These are phyloP conservation scores for Paratrimastix pyriformis DNA, from an alignment of 78 protist genomes.

Conservation along the genomic window DNA sequence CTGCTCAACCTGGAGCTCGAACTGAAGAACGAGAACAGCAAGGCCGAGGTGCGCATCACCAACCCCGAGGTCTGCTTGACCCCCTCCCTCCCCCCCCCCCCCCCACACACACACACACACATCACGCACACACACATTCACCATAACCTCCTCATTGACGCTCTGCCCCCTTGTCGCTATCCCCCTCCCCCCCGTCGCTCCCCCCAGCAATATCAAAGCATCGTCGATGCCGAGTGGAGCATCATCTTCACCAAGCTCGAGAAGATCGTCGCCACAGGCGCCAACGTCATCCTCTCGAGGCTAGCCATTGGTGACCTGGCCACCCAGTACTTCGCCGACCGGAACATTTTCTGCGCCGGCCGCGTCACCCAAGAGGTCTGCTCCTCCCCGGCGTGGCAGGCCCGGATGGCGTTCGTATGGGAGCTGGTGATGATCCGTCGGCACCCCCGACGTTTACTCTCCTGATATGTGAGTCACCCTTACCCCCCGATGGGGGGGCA, in stretches of 20 bases:
- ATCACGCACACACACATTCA: too few relatives aligned
- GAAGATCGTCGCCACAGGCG: conserved; percentile 79
- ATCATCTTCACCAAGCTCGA: conserved; percentile 95
- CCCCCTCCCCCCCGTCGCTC: not conserved
- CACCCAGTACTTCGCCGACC: conserved; percentile 99
- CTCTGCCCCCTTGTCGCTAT: not conserved
- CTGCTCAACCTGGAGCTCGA: conserved; percentile 97
- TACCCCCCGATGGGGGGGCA: too few relatives aligned
- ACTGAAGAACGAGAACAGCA: conserved; percentile 91
- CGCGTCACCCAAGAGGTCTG: conserved; percentile 79
- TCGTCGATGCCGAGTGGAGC: conserved; percentile 95
- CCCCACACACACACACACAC: too few relatives aligned
- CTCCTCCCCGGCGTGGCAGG: not conserved
- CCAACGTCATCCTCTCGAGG: conserved; percentile 86
- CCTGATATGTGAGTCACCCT: not conserved
- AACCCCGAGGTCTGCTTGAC: conserved; percentile 51
- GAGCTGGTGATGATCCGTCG: not conserved
- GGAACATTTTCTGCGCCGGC: conserved; percentile 98
- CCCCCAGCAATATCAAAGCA: conserved; percentile 65
- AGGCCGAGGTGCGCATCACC: conserved; percentile 89
- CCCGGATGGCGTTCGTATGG: not conserved
- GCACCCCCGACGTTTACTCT: too few relatives aligned
- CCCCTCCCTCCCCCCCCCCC: too few relatives aligned
- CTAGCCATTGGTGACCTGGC: conserved; percentile 99
- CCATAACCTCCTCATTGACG: not conserved